These are phyloP conservation scores for Camellia oleifera DNA, from an alignment of 179 eudicot species.

Conservation along the genomic window DNA sequence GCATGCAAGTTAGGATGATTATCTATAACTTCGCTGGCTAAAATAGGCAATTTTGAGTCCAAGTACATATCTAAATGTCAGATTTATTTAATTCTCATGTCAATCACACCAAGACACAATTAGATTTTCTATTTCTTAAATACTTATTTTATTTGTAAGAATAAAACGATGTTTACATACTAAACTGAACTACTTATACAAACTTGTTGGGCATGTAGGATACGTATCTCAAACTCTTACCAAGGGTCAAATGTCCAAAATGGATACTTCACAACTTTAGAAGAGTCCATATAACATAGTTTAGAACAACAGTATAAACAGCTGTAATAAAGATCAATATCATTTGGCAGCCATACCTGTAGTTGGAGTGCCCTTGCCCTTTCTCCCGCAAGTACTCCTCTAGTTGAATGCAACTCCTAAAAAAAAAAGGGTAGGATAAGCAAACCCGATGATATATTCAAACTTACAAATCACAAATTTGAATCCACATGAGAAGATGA, in stretches of 20 bases:
- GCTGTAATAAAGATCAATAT: neutral
- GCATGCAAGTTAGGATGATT: no score
- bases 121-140: no score
- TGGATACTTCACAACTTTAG: neutral
- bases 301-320: neutral
- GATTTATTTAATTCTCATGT: no score
- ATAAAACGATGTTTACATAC: no score
- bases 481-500: neutral
- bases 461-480: neutral
- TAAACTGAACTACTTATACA: no score
- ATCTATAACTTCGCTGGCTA: neutral
- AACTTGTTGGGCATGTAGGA: neutral
- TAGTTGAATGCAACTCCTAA: constrained; percentile 86
- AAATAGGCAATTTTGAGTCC: no score
- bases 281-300: neutral
- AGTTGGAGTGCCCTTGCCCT: constrained; percentile 81
- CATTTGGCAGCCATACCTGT: constrained; percentile 47
- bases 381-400: constrained; percentile 82
- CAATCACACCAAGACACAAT: no score
- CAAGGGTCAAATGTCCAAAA: neutral
- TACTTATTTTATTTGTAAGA: no score
- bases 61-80: no score
- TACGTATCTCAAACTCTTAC: neutral
- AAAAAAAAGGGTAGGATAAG: neutral
- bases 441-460: neutral